These are phyloP conservation scores for Capillidium heterosporum DNA, from an alignment of 371 early-diverging fungal genomes.

Conservation along the genomic window DNA sequence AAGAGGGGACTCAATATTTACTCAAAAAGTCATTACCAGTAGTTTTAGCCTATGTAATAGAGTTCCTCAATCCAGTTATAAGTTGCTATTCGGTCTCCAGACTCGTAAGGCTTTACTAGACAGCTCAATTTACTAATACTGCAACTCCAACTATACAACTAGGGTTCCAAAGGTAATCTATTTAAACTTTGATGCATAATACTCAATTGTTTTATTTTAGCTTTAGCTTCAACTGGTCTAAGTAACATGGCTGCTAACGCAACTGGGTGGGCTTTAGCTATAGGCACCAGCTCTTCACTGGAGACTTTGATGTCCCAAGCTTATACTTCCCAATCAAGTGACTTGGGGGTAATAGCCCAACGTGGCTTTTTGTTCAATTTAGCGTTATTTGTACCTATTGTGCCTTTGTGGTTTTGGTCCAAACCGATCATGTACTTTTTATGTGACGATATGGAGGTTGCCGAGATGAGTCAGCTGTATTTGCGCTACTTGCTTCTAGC, in stretches of 20 bases:
- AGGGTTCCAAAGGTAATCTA: slow-evolving; percentile 4
- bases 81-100: neutral
- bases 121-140: too few species aligned
- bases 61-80: slow-evolving; percentile 2
- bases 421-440: slow-evolving; percentile 24
- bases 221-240: slow-evolving; percentile 9
- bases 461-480: slow-evolving; percentile 33
- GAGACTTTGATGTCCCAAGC: slow-evolving; percentile 83
- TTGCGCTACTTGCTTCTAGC: slow-evolving; percentile 45
- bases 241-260: slow-evolving; percentile 41
- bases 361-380: slow-evolving; percentile 48
- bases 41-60: neutral
- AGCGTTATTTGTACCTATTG: slow-evolving; percentile 44
- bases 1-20: too few species aligned
- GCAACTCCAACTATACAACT: too few species aligned
- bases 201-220: slow-evolving; percentile 1
- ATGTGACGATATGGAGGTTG: slow-evolving; percentile 31
- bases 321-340: slow-evolving; percentile 39
- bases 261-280: slow-evolving; percentile 60
- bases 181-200: neutral
- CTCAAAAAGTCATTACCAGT: neutral
- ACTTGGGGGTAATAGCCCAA: slow-evolving; percentile 61
- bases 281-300: slow-evolving; percentile 60
- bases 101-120: neutral
- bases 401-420: slow-evolving; percentile 52